Evolutionary conservation across 1,284 basidiomycete species (phyloP).

Genomic region (Amylostereum chailletii): DNA sequence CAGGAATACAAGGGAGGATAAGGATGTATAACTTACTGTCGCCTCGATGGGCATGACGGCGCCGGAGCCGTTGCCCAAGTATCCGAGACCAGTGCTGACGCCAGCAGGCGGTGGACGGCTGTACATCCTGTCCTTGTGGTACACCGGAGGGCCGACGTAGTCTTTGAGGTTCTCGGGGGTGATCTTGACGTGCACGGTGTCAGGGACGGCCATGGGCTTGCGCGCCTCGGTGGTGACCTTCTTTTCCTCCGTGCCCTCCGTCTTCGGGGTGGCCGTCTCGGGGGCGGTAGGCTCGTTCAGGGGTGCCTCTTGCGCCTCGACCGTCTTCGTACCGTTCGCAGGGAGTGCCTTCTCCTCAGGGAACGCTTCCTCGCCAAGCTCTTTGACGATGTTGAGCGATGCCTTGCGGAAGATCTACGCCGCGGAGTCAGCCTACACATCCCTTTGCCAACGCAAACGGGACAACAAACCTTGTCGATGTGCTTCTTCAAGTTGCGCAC

Average conservation of each 20-base stretch:
- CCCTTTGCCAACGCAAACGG: neutral
- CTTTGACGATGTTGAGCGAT: constrained; percentile 86
- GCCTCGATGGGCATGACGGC: constrained; percentile 97
- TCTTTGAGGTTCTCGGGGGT: constrained; percentile 87
- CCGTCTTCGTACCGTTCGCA: constrained; percentile 20
- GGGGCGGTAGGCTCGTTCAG: constrained; percentile 25
- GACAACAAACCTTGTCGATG: constrained; percentile 74
- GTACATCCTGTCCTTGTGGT: constrained; percentile 94
- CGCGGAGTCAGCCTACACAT: constrained; percentile 1
- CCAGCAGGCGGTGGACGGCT: constrained; percentile 77
- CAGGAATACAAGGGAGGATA: neutral
- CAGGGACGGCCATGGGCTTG: constrained; percentile 78
- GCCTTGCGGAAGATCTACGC: constrained; percentile 95
- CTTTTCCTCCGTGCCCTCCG: constrained; percentile 26
- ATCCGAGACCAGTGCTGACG: constrained; percentile 91
- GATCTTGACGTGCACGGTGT: constrained; percentile 73
- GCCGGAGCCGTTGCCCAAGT: constrained; percentile 92
- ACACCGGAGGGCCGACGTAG: constrained; percentile 93
- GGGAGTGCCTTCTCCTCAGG: constrained; percentile 51
- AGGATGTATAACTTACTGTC: constrained; percentile 44
- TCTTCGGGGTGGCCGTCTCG: constrained; percentile 18
- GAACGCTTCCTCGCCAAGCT: constrained; percentile 84
- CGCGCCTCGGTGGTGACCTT: constrained; percentile 72
- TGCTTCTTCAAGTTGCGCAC: constrained; percentile 93
- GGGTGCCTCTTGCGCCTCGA: constrained; percentile 31